A percentile compares a stretch with the other conserved stretches of the same genome.
Evolutionary conservation across 768 basidiomycete species (phyloP).

Genomic region (Lactarius quietus): DNA sequence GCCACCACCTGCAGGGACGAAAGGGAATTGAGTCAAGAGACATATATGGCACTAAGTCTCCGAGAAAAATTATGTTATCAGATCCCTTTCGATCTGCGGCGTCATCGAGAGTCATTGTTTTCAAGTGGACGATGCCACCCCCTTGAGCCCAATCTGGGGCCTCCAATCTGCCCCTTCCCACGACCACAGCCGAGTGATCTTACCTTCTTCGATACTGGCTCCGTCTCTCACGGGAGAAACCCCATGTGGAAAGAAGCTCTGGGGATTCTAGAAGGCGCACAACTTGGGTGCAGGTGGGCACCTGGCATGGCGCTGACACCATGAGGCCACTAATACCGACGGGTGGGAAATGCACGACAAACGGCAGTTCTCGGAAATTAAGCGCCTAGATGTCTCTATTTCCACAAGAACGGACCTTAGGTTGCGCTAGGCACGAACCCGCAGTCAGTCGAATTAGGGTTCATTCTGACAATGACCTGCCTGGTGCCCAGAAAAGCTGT

Average conservation of each 20-base stretch:
- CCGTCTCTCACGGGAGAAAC: slow-evolving; percentile 21
- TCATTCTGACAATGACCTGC: neutral
- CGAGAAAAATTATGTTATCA: slow-evolving; percentile 17
- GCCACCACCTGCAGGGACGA: neutral
- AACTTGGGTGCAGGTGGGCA: slow-evolving; percentile 13
- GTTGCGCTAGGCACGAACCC: slow-evolving; percentile 8
- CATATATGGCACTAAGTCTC: slow-evolving; percentile 1
- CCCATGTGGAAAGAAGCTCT: slow-evolving; percentile 22
- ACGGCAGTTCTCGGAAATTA: slow-evolving; percentile 10
- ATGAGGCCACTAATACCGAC: slow-evolving; percentile 24
- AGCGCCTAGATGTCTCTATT: slow-evolving; percentile 9
- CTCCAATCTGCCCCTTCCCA: neutral
- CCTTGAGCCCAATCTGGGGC: neutral
- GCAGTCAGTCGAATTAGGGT: slow-evolving; percentile 9
- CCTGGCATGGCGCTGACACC: slow-evolving; percentile 19
- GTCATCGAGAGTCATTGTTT: slow-evolving; percentile 1
- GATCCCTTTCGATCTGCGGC: slow-evolving; percentile 12
- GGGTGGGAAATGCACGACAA: slow-evolving; percentile 17
- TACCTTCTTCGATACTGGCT: neutral
- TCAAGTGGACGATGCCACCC: neutral
- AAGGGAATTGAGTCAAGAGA: neutral
- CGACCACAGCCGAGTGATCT: slow-evolving; percentile 14
- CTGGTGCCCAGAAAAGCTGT: slow-evolving; percentile 11
- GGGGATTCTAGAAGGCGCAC: slow-evolving; percentile 17
- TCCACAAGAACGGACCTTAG: slow-evolving; percentile 1